Evolutionary conservation across 805 yeast genomes (phyloP).

Genomic region (Maudiozyma serrabonitensis): DNA sequence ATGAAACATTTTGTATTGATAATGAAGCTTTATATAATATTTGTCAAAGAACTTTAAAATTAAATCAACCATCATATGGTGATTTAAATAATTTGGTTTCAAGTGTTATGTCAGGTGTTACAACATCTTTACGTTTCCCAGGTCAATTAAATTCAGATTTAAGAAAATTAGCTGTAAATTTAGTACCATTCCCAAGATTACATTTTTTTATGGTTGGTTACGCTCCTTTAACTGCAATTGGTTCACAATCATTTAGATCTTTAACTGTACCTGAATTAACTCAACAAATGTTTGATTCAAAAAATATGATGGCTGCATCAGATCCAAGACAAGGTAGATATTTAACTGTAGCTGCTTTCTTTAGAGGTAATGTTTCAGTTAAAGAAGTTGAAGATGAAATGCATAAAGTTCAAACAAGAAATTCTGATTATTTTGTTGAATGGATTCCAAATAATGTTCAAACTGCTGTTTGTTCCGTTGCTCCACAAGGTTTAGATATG

Average conservation of each 20-base stretch:
- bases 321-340: slow-evolving; percentile 88
- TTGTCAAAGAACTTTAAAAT: slow-evolving; percentile 76
- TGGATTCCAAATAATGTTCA: slow-evolving; percentile 96
- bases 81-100: slow-evolving; percentile 79
- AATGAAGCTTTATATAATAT: slow-evolving; percentile 89
- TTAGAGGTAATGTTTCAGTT: slow-evolving; percentile 86
- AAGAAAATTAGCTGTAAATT: slow-evolving; percentile 86
- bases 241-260: slow-evolving; percentile 73
- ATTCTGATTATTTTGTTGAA: slow-evolving; percentile 78
- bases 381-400: slow-evolving; percentile 94
- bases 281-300: slow-evolving; percentile 86
- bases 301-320: slow-evolving; percentile 93
- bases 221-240: slow-evolving; percentile 80
- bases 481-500: slow-evolving; percentile 79
- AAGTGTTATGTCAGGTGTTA: slow-evolving; percentile 90
- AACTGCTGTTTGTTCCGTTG: slow-evolving; percentile 85
- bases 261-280: slow-evolving; percentile 85
- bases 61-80: slow-evolving; percentile 66
- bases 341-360: slow-evolving; percentile 87
- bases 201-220: slow-evolving; percentile 94
- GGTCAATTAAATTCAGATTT: slow-evolving; percentile 91
- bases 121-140: slow-evolving; percentile 88
- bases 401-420: slow-evolving; percentile 72
- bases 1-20: slow-evolving; percentile 91
- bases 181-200: slow-evolving; percentile 91